Evolutionary conservation across 202 grass and related monocot species (phyloP).

Genomic region (Eragrostis tef): DNA sequence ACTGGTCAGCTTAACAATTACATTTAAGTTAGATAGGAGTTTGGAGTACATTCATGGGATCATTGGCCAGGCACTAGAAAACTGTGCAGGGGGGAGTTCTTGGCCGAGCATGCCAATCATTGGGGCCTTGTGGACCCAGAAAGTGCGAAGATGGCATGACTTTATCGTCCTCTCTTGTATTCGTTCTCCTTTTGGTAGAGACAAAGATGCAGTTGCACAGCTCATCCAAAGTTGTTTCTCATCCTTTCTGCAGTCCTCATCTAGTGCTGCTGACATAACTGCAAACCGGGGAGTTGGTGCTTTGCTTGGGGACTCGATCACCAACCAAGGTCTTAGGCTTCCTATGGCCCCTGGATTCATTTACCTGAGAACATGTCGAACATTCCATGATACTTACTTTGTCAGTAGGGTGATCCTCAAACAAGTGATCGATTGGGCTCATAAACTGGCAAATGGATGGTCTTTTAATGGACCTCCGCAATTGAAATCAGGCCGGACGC

Average conservation of each 20-base stretch:
- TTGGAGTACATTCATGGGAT: constrained; percentile 73
- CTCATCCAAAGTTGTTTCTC: constrained; percentile 87
- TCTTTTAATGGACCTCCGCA: constrained; percentile 56
- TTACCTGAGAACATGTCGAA: constrained; percentile 81
- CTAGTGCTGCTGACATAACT: constrained; percentile 56
- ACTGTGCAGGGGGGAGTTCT: constrained; percentile 72
- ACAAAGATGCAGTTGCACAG: constrained; percentile 86
- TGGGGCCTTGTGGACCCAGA: constrained; percentile 90
- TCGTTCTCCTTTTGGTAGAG: constrained; percentile 72
- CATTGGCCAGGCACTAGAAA: constrained; percentile 85
- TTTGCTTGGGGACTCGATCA: constrained; percentile 72
- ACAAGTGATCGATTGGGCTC: constrained; percentile 74
- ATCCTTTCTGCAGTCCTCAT: constrained; percentile 67
- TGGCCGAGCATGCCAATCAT: constrained; percentile 99
- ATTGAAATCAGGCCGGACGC: constrained; percentile 68
- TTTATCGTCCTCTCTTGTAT: constrained; percentile 91
- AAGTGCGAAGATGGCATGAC: constrained; percentile 88
- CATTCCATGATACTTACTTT: constrained; percentile 85
- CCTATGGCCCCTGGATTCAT: constrained; percentile 79
- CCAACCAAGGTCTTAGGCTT: constrained; percentile 64
- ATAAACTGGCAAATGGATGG: constrained; percentile 75
- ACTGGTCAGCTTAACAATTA: constrained; percentile 93
- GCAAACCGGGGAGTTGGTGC: constrained; percentile 67
- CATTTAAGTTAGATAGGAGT: constrained; percentile 91
- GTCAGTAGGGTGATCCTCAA: constrained; percentile 82